phyloP scores from a whole-genome alignment of 139 green algal species.

The Mychonastes homosphaera region DNA sequence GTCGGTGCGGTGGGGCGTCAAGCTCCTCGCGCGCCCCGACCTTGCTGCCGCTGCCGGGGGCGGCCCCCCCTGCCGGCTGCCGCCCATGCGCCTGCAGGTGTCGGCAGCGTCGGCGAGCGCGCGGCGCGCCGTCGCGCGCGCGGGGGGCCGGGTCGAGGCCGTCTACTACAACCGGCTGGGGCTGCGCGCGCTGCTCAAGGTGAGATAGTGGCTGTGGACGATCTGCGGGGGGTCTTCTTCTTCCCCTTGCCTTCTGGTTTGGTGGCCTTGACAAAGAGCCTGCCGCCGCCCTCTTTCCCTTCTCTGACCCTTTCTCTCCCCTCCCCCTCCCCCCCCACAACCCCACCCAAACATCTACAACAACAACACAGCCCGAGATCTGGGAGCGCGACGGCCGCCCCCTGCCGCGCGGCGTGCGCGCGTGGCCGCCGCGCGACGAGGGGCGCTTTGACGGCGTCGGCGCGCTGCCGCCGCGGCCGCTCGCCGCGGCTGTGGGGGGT shows the following conservation, averaged over 20 bases:
- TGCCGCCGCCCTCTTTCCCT: not conserved
- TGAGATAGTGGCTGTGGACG: conserved; percentile 12
- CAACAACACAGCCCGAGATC: conserved; percentile 54
- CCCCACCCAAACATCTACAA: no score
- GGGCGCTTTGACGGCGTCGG: conserved; percentile 47
- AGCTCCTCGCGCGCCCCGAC: conserved; percentile 52
- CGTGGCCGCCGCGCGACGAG: conserved; percentile 50
- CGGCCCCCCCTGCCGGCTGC: not conserved
- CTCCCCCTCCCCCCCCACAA: not conserved
- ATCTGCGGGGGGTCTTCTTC: not conserved
- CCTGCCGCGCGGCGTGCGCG: conserved; percentile 57
- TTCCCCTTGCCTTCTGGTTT: not conserved
- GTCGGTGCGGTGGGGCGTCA: conserved; percentile 66
- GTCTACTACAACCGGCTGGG: conserved; percentile 91
- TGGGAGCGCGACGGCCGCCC: conserved; percentile 55
- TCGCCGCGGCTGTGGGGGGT: not conserved
- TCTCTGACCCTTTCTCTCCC: not conserved
- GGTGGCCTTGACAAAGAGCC: not conserved
- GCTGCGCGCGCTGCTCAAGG: conserved; percentile 64
- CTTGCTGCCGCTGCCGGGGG: not conserved
- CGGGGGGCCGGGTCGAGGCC: conserved; percentile 65
- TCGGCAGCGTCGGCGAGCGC: conserved; percentile 44
- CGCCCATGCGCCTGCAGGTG: conserved; percentile 53
- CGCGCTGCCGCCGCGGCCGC: conserved; percentile 20
- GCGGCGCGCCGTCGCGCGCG: conserved; percentile 41